Evolutionary conservation across 2,329 filamentous ascomycete species (phyloP), one percentile per base, ranked within the genome.

Genomic region (Aspergillus oerlinghausenensis): DNA sequence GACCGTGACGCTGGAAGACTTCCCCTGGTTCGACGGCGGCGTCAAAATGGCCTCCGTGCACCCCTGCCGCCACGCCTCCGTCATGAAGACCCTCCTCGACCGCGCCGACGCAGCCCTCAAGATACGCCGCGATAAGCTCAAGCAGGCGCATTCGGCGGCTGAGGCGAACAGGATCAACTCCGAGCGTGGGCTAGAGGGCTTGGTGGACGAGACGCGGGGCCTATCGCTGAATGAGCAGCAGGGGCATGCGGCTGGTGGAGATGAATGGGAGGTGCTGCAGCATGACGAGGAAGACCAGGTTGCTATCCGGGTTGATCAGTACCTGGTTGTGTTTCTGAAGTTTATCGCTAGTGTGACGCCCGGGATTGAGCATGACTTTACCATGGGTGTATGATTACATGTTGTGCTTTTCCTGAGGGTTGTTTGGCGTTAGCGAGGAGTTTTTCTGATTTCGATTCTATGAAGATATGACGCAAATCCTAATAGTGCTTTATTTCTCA

Each of bases 21-120:
- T 99, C 71, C 92, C 91, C 49, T 97, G 32, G 32, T 38, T 38
- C 32, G 14, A 38, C 32, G 88, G 90, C 69, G 88, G 87, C 66
- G 86, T 97, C 71, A 96, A 97, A 80, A 99, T 97, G 84, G 94
- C 93, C 35, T 94, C 89, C 32, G 90, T 99, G 14, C 94, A 99
- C 70, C 94, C 94, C 3, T 99, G 94, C 84, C 95, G 94, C 73
- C 94, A 99, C 72, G 94, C 94, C 9, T 89, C 89, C 28, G 94
- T 99, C 65, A 99, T 99, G 94, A 99, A 97, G 78, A 90, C 90
- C 23, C 84, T 99, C 4, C 87, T 99, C 42, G 94, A 97, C 75
- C 90, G 94, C 38, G 94, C 94, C 49, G 93, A 99, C 71, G 91
- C 91, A 23, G 93, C 93, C 0, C 82, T 97, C 54, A 96, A 96